phyloP scores from a whole-genome alignment of 2,329 filamentous ascomycete genomes.

The Setomelanomma holmii region DNA sequence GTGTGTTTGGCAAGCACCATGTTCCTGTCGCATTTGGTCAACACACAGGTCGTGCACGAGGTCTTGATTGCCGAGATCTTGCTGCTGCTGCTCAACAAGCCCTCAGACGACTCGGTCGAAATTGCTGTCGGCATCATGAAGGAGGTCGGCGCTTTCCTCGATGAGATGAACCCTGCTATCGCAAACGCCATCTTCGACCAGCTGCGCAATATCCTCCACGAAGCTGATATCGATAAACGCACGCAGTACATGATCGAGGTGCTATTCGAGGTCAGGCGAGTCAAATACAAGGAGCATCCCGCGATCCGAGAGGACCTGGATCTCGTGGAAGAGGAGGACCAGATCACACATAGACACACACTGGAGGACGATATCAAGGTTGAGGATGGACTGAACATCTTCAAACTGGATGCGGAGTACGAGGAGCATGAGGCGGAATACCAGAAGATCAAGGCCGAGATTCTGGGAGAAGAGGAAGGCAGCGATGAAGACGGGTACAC shows the following conservation, averaged over 20 bases:
- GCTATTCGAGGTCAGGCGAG: conserved; percentile 93
- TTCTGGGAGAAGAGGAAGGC: conserved; percentile 75
- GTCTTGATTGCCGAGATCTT: conserved; percentile 92
- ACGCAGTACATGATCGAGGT: conserved; percentile 99
- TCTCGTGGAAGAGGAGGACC: conserved; percentile 95
- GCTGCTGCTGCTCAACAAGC: conserved; percentile 89
- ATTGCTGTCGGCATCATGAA: conserved; percentile 93
- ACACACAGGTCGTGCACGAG: conserved; percentile 94
- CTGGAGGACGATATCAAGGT: conserved; percentile 79
- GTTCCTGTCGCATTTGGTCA: conserved; percentile 93
- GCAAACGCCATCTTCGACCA: conserved; percentile 92
- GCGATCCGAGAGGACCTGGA: conserved; percentile 92
- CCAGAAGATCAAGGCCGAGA: conserved; percentile 88
- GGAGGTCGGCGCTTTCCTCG: conserved; percentile 91
- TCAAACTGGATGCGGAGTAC: conserved; percentile 91
- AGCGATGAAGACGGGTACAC: conserved; percentile 76
- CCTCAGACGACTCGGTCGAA: conserved; percentile 96
- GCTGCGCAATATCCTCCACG: conserved; percentile 92
- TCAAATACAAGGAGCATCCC: conserved; percentile 94
- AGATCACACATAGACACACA: conserved; percentile 87
- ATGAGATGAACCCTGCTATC: conserved; percentile 92
- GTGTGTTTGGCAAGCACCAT: conserved; percentile 93
- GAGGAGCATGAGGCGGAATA: conserved; percentile 92
- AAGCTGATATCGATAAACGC: conserved; percentile 95
- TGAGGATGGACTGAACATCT: conserved; percentile 89